Base-by-base conservation (phyloP, 2,329 filamentous ascomycete species). In the Fusarium xylarioides region DNA sequence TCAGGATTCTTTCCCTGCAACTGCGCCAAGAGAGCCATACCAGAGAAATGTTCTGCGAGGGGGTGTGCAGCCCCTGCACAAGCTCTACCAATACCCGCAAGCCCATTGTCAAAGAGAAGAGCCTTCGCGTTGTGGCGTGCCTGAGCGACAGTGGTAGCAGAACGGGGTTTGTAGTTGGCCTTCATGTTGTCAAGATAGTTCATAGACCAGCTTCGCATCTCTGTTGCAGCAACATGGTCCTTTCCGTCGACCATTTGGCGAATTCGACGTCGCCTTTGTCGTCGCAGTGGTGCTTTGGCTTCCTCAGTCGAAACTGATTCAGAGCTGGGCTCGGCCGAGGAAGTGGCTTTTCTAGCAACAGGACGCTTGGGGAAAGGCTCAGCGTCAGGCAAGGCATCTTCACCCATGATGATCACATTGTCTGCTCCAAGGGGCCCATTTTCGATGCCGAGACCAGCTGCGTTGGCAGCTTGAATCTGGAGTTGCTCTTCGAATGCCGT, bases 181-280 rank as follows among this genome's bases (percentile, higher is more conserved):
- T 80, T 74, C 89, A 93, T 95, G 71, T 91, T 91, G 16, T 79
- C 70, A 12, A 84, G 66, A 63, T 89, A 89, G 44, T 85, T 76
- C 3, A 71, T 62, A 57, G 80, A 77, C 86, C 86, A 88, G 10
- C 70, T 61, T 61, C 80, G 82, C 53, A 86, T 77, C 57, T 82
- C 80, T 18, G 71, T 74, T 63, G 81, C 75, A 15, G 82, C 75
- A 15, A 88, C 34, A 23, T 80, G 78, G 21, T 82, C 82, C 64
- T 55, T 65, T 16, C 70, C 23, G 52, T 84, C 83, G 11, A 82
- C 18, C 76, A 83, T 79, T 19, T 50, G 62, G 19, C 78, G 52
- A 16, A 70, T 21, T 46, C 78, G 79, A 37, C 77, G 76, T 10
- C 74, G 78, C 14, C 78, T 80, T 15, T 69, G 57, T 37, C 77